Evolutionary conservation across 2,329 filamentous ascomycete genomes (phyloP).

Genomic region (Penicillium sclerotigenum): DNA sequence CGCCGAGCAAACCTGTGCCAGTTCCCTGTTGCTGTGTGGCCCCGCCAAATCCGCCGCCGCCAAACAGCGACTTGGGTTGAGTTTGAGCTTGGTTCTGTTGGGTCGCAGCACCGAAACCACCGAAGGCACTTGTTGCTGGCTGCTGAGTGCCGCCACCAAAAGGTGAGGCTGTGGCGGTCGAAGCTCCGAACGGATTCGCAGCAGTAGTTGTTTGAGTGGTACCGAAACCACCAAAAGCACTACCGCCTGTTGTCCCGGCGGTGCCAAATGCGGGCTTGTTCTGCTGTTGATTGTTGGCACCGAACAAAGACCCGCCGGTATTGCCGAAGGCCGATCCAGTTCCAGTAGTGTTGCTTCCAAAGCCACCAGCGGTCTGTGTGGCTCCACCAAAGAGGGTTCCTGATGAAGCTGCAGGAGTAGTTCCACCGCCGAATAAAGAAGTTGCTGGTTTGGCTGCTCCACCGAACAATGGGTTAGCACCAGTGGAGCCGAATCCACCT

Average conservation of each 20-base stretch:
- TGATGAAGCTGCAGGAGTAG: constrained; percentile 29
- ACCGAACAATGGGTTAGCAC: constrained; percentile 41
- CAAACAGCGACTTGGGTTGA: constrained; percentile 39
- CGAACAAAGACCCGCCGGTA: constrained; percentile 43
- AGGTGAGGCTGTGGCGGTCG: constrained; percentile 37
- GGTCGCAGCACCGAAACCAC: constrained; percentile 41
- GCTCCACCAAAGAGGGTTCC: constrained; percentile 2
- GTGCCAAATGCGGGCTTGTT: constrained; percentile 39
- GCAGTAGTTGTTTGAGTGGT: constrained; percentile 35
- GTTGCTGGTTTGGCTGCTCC: constrained; percentile 28
- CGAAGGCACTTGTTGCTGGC: constrained; percentile 42
- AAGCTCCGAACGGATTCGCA: constrained; percentile 41
- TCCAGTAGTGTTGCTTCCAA: constrained; percentile 24
- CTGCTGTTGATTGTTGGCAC: constrained; percentile 35
- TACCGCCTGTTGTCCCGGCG: constrained; percentile 28
- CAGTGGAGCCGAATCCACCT: constrained; percentile 37
- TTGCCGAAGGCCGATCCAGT: constrained; percentile 30
- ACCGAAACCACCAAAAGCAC: constrained; percentile 38
- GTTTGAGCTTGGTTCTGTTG: constrained; percentile 36
- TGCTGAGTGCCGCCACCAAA: constrained; percentile 42
- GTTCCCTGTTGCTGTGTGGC: constrained; percentile 43
- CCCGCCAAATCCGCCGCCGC: constrained; percentile 40
- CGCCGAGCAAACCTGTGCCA: constrained; percentile 37
- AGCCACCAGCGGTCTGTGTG: constrained; percentile 14
- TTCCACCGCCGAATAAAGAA: constrained; percentile 41